Conservation (phyloP, 768 basidiomycete species). For the Boletus rubroflammeus region DNA sequence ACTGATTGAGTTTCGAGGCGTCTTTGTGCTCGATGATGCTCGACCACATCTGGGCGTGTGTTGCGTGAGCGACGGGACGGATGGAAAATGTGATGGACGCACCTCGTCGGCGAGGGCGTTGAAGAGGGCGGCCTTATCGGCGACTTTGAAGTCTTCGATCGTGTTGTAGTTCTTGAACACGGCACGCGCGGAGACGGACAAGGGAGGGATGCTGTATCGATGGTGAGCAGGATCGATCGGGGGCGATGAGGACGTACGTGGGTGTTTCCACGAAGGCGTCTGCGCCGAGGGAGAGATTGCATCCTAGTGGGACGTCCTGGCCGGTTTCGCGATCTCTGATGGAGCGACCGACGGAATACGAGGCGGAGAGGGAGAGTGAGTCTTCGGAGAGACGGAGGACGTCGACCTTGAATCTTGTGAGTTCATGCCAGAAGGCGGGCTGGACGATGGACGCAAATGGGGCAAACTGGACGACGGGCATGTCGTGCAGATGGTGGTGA, state of each 20-base stretch:
- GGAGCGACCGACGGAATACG: slow-evolving; percentile 67
- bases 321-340: slow-evolving; percentile 77
- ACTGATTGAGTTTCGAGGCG: slow-evolving; percentile 60
- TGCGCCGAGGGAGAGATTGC: slow-evolving; percentile 58
- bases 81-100: slow-evolving; percentile 3
- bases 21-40: slow-evolving; percentile 50
- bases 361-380: slow-evolving; percentile 57
- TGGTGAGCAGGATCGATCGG: slow-evolving; percentile 5
- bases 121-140: slow-evolving; percentile 86
- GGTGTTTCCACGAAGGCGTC: slow-evolving; percentile 55
- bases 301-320: slow-evolving; percentile 66
- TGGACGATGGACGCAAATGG: slow-evolving; percentile 86
- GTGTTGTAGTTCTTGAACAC: slow-evolving; percentile 94
- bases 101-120: slow-evolving; percentile 69
- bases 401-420: slow-evolving; percentile 88
- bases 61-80: neutral
- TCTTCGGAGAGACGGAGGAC: slow-evolving; percentile 79
- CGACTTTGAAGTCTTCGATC: slow-evolving; percentile 90
- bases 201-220: slow-evolving; percentile 39
- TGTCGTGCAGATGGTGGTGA: slow-evolving; percentile 12
- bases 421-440: slow-evolving; percentile 90
- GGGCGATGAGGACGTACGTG: slow-evolving; percentile 38
- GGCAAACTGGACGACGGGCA: slow-evolving; percentile 79
- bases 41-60: slow-evolving; percentile 60
- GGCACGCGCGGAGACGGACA: slow-evolving; percentile 56